phyloP scores from a whole-genome alignment of 1,284 basidiomycete genomes.

The Testicularia cyperi region DNA sequence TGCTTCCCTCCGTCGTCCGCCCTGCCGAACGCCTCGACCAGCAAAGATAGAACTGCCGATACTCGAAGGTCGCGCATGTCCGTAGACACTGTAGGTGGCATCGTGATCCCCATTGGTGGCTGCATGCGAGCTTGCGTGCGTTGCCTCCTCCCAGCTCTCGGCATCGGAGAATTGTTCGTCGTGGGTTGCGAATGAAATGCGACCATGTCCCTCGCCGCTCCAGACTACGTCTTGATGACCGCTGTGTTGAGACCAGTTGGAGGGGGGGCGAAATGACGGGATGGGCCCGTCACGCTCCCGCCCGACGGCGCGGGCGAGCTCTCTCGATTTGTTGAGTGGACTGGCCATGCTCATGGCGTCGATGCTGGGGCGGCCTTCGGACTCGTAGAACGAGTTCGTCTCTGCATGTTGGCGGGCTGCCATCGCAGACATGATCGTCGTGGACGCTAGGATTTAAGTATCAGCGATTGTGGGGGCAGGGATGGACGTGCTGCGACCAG shows the following conservation, averaged over 20 bases:
- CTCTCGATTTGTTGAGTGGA: conserved; percentile 17
- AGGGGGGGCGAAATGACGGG: conserved; percentile 34
- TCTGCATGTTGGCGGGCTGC: conserved; percentile 14
- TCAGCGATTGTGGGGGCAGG: too few species aligned
- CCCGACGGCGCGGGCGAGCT: conserved; percentile 32
- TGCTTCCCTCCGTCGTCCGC: conserved; percentile 19
- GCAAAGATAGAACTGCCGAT: conserved; percentile 50
- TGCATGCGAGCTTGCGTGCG: conserved; percentile 9
- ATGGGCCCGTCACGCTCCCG: conserved; percentile 12
- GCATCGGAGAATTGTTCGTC: conserved; percentile 47
- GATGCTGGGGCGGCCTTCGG: conserved; percentile 24
- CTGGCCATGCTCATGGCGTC: conserved; percentile 1
- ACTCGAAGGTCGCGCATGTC: conserved; percentile 34
- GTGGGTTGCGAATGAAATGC: conserved; percentile 3
- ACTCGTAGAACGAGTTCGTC: conserved; percentile 35
- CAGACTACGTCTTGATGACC: conserved; percentile 42
- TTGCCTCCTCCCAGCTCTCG: conserved; percentile 43
- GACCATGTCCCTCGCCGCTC: conserved; percentile 22
- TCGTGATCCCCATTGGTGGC: conserved; percentile 13
- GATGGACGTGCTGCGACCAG: too few species aligned
- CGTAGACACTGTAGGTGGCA: conserved; percentile 21
- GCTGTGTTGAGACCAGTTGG: conserved; percentile 27
- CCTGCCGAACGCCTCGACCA: conserved; percentile 25
- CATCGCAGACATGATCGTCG: conserved; percentile 25
- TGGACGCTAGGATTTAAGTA: too few species aligned